Conservation (phyloP, 2,329 filamentous ascomycete species). For the Fusarium pseudograminearum region DNA sequence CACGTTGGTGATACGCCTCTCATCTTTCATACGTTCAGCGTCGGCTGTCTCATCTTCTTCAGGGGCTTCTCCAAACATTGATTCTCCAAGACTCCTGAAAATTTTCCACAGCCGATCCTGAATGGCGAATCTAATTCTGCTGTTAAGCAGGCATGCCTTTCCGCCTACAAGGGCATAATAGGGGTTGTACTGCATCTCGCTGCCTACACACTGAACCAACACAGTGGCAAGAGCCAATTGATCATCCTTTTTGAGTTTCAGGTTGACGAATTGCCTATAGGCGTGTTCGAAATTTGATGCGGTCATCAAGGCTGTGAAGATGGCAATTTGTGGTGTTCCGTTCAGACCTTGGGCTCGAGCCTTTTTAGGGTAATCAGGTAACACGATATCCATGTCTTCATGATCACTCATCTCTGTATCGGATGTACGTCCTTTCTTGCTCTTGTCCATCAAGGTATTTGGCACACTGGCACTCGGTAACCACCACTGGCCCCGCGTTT, state of each 20-base stretch:
- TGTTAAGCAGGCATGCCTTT: conserved; percentile 76
- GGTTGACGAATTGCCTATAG: conserved; percentile 80
- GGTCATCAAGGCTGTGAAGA: conserved; percentile 91
- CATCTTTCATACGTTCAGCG: conserved; percentile 60
- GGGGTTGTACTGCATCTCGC: conserved; percentile 87
- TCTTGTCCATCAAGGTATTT: conserved; percentile 49
- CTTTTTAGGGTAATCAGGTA: conserved; percentile 78
- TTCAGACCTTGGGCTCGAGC: conserved; percentile 87
- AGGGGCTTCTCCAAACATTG: conserved; percentile 73
- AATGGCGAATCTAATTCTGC: conserved; percentile 83
- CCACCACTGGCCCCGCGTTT: conserved; percentile 98
- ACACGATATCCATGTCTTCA: conserved; percentile 61
- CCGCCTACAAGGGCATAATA: conserved; percentile 91
- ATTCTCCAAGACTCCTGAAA: conserved; percentile 88
- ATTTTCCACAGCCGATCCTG: conserved; percentile 88
- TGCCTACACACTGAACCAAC: conserved; percentile 85
- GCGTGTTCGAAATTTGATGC: conserved; percentile 88
- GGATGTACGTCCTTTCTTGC: conserved; percentile 29
- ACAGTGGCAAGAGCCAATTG: conserved; percentile 89
- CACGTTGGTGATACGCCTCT: conserved; percentile 64
- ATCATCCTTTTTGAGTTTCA: conserved; percentile 87
- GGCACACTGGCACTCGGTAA: conserved; percentile 94
- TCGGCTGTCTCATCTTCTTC: conserved; percentile 68
- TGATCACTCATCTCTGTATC: conserved; percentile 53
- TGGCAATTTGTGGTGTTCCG: conserved; percentile 86